A percentile compares a stretch with the other conserved stretches of the same genome.
Conservation (phyloP, 257 asterid genomes). For the Lycium ferocissimum region DNA sequence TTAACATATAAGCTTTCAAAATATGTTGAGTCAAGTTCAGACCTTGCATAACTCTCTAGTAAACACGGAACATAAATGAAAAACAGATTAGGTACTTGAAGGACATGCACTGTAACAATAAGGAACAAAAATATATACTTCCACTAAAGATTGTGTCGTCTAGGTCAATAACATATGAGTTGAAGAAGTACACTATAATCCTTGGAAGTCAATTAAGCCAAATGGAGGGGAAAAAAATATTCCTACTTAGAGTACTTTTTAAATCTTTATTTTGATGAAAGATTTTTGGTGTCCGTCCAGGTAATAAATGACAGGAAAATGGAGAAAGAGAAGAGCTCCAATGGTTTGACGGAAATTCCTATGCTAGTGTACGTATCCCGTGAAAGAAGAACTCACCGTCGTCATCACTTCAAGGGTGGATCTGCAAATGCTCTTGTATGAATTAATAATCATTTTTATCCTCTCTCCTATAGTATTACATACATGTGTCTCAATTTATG, state of each 20-base stretch:
- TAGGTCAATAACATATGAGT: too few species aligned
- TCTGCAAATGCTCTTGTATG: conserved; percentile 61
- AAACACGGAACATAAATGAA: not conserved
- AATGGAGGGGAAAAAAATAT: not conserved
- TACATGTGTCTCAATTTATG: too few species aligned
- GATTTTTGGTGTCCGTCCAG: not conserved
- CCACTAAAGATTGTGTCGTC: too few species aligned
- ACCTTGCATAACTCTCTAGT: not conserved
- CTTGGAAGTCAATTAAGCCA: not conserved
- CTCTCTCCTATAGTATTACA: not conserved
- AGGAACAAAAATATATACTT: too few species aligned
- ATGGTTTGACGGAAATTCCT: conserved; percentile 32
- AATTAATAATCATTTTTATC: not conserved
- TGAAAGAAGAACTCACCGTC: conserved; percentile 50
- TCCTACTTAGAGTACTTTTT: not conserved
- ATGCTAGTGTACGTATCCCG: conserved; percentile 46
- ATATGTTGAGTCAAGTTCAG: not conserved
- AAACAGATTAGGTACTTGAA: not conserved
- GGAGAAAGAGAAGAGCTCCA: not conserved
- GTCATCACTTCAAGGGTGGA: conserved; percentile 69
- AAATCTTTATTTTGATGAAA: not conserved
- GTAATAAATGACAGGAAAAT: conserved; percentile 29
- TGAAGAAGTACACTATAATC: too few species aligned
- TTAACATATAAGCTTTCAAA: not conserved
- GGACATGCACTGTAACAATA: not conserved